Percentiles rank a stretch among this genome's conserved stretches.
Conservation (phyloP, 2,329 filamentous ascomycete species). For the Stachybotrys chlorohalonatus region DNA sequence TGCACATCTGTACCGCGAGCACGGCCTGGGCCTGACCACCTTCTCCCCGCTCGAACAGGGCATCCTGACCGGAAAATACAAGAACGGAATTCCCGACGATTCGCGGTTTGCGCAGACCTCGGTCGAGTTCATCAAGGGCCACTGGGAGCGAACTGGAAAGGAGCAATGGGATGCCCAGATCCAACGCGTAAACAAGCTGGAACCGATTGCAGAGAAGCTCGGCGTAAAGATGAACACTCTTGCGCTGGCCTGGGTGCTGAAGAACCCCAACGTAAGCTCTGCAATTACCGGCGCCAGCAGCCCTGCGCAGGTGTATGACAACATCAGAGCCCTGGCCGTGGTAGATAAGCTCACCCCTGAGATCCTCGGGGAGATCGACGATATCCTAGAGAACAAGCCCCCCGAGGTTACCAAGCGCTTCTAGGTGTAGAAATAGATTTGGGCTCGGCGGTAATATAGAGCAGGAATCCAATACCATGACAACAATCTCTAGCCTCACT, state of each 20-base stretch:
- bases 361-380: slow-evolving; percentile 51
- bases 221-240: slow-evolving; percentile 47
- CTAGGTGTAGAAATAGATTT: slow-evolving; percentile 4
- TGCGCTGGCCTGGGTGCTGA: slow-evolving; percentile 54
- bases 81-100: slow-evolving; percentile 49
- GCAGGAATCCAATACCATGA: no score
- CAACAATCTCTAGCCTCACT: no score
- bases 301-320: slow-evolving; percentile 51
- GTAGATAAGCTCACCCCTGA: slow-evolving; percentile 49
- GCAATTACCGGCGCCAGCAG: slow-evolving; percentile 53
- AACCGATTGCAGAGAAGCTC: slow-evolving; percentile 56
- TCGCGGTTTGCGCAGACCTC: slow-evolving; percentile 48
- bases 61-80: slow-evolving; percentile 60
- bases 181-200: slow-evolving; percentile 48
- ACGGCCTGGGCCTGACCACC: slow-evolving; percentile 52
- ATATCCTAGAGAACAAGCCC: slow-evolving; percentile 50
- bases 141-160: slow-evolving; percentile 39
- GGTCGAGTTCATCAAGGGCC: slow-evolving; percentile 46
- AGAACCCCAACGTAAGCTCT: slow-evolving; percentile 51
- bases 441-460: no score
- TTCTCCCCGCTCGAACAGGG: slow-evolving; percentile 51
- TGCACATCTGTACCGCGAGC: slow-evolving; percentile 48
- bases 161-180: slow-evolving; percentile 47
- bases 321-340: slow-evolving; percentile 41
- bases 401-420: slow-evolving; percentile 27